Conservation (phyloP, 768 basidiomycete species). For the Xerocomus brunneocitrinus region DNA sequence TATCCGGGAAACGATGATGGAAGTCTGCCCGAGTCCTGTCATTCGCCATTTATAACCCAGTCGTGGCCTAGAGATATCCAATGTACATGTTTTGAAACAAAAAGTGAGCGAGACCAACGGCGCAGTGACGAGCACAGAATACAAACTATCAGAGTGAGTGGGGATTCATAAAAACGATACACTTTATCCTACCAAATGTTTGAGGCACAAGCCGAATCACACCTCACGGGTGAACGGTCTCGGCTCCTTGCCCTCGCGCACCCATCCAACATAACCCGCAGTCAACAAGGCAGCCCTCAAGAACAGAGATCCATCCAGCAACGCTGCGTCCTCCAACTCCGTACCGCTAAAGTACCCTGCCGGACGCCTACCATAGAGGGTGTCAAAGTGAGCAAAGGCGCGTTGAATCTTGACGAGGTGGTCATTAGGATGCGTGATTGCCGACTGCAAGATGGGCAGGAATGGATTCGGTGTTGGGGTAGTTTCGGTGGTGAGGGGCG, state of each 20-base stretch:
- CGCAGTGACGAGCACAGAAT: not conserved
- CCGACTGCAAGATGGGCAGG: conserved; percentile 36
- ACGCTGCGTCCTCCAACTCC: conserved; percentile 28
- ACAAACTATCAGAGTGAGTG: not conserved
- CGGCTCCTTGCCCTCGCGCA: conserved; percentile 32
- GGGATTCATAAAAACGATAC: not conserved
- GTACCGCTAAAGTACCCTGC: conserved; percentile 28
- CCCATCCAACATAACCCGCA: conserved; percentile 35
- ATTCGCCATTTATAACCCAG: too few species aligned
- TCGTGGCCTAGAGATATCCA: not conserved
- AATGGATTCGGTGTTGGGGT: conserved; percentile 35
- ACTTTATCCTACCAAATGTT: not conserved
- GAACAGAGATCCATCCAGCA: conserved; percentile 36
- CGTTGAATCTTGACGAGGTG: conserved; percentile 34
- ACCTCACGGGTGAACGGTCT: conserved; percentile 24
- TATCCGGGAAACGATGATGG: not conserved
- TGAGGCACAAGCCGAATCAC: not conserved
- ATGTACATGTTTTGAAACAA: not conserved
- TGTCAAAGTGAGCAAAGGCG: conserved; percentile 31
- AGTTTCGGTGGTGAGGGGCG: conserved; percentile 9
- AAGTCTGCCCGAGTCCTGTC: not conserved
- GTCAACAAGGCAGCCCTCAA: conserved; percentile 29
- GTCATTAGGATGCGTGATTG: conserved; percentile 33
- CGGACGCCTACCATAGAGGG: conserved; percentile 26
- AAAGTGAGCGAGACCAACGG: not conserved